phyloP scores from a whole-genome alignment of 2,329 filamentous ascomycete species.

The Cordyceps javanica region DNA sequence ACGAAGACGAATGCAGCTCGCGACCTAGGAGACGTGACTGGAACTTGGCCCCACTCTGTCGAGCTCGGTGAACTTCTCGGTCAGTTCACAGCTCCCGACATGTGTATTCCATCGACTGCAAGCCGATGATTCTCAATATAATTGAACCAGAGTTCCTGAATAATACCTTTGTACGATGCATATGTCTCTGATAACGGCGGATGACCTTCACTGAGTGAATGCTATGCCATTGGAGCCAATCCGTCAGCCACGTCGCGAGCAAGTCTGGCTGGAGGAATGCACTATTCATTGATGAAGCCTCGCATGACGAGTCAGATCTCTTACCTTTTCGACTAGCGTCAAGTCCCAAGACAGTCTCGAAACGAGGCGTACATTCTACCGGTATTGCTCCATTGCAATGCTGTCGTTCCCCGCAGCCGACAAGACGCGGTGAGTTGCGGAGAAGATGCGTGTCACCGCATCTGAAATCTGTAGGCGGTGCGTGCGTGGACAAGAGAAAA shows the following conservation, averaged over 20 bases:
- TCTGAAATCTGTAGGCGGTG: background rate
- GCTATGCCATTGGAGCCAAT: too few species aligned
- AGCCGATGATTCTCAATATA: too few species aligned
- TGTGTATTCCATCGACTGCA: background rate
- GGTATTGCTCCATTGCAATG: background rate
- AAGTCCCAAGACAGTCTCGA: background rate
- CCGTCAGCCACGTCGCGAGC: too few species aligned
- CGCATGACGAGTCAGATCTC: too few species aligned
- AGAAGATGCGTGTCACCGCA: background rate
- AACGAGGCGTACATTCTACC: too few species aligned
- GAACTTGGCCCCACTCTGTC: background rate
- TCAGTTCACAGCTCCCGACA: background rate
- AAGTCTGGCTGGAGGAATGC: too few species aligned
- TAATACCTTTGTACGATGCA: too few species aligned
- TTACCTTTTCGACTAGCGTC: background rate
- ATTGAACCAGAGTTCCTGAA: too few species aligned
- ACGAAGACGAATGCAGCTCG: background rate
- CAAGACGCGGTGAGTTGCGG: background rate
- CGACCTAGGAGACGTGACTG: conserved; percentile 8
- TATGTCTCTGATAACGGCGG: too few species aligned
- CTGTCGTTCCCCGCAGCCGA: background rate
- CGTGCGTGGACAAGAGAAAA: background rate
- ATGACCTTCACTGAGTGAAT: too few species aligned
- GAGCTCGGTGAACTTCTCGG: conserved; percentile 1
- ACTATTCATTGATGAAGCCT: too few species aligned